Evolutionary conservation across 2,329 filamentous ascomycete species (phyloP).

Genomic region (Fusarium sp.): DNA sequence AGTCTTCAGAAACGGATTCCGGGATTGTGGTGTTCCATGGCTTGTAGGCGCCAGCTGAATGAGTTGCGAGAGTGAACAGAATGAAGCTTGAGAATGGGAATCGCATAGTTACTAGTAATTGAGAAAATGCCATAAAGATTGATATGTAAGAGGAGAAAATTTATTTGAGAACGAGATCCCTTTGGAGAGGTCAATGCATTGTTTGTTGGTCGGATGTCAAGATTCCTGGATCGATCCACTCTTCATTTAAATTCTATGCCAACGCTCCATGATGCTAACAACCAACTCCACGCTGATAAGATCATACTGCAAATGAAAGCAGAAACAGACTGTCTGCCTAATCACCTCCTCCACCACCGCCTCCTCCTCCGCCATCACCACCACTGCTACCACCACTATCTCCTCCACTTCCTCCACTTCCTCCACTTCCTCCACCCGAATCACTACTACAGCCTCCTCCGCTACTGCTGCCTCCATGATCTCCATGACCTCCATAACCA

Average conservation of each 20-base stretch:
- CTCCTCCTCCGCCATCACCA: neutral
- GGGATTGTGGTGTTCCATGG: neutral
- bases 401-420: neutral
- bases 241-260: constrained; percentile 1
- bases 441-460: constrained; percentile 10
- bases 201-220: neutral
- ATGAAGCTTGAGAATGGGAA: neutral
- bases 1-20: neutral
- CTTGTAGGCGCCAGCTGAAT: neutral
- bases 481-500: neutral
- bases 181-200: neutral
- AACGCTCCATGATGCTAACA: neutral
- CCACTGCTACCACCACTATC: neutral
- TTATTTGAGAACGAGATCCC: neutral
- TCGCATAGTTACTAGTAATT: neutral
- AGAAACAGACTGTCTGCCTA: neutral
- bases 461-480: neutral
- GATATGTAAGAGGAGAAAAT: neutral
- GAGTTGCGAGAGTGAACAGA: neutral
- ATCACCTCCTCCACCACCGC: neutral
- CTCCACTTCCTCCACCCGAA: neutral
- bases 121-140: neutral
- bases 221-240: neutral
- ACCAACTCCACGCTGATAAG: neutral
- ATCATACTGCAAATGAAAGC: no score